Evolutionary conservation across 352 stramenopile genomes (phyloP).

Genomic region (Plasmopara muralis): DNA sequence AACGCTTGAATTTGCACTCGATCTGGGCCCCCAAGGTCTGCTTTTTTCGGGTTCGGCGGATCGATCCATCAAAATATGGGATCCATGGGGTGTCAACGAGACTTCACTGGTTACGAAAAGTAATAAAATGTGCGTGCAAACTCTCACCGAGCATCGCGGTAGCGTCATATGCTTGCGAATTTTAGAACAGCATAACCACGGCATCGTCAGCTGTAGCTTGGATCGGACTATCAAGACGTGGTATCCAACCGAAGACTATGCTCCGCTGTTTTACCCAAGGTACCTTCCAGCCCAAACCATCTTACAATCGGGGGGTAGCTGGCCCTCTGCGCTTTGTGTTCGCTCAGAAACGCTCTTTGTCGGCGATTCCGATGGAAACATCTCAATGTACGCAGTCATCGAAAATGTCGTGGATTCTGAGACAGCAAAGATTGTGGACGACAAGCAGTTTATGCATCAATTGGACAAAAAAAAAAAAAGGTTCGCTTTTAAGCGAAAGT

Average conservation of each 20-base stretch:
- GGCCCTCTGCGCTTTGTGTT: conserved; percentile 52
- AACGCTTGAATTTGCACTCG: conserved; percentile 35
- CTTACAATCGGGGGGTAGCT: conserved; percentile 38
- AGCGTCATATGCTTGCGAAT: conserved; percentile 48
- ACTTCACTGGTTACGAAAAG: conserved; percentile 24
- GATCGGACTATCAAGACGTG: conserved; percentile 68
- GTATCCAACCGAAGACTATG: conserved; percentile 47
- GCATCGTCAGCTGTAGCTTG: conserved; percentile 61
- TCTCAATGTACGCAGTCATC: conserved; percentile 43
- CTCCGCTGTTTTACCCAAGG: conserved; percentile 62
- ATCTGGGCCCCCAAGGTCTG: conserved; percentile 41
- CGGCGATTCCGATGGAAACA: conserved; percentile 47
- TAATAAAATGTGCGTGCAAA: conserved; percentile 47
- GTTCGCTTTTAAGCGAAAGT: conserved; percentile 60
- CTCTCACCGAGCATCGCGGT: conserved; percentile 45
- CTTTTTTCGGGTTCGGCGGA: conserved; percentile 63
- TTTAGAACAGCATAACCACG: conserved; percentile 37
- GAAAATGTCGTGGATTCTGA: conserved; percentile 1
- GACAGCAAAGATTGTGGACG: conserved; percentile 9
- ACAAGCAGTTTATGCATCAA: conserved; percentile 10
- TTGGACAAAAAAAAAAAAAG: conserved; percentile 26
- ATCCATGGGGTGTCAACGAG: conserved; percentile 45
- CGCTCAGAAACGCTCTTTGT: conserved; percentile 52
- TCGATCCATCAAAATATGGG: conserved; percentile 67
- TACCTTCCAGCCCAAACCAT: conserved; percentile 56